Evolutionary conservation across 805 yeast genomes (phyloP).

Genomic region (Candida silvatica): DNA sequence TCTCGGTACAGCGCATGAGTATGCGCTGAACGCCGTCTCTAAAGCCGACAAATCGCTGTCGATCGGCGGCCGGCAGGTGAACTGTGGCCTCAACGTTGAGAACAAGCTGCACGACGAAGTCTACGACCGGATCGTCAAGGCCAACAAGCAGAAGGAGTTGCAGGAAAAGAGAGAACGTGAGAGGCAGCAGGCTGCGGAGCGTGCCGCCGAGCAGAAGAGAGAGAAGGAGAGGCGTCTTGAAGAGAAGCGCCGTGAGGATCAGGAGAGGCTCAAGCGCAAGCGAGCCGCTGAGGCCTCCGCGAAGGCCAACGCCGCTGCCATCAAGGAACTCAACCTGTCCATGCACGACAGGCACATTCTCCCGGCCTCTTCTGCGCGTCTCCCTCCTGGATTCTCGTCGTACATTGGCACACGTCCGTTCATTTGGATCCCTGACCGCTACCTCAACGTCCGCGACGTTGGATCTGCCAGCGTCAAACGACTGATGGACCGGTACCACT

Average conservation of each 20-base stretch:
- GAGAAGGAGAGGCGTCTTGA: slow-evolving; percentile 8
- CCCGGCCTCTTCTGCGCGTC: slow-evolving; percentile 15
- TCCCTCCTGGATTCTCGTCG: slow-evolving; percentile 41
- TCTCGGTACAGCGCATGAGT: slow-evolving; percentile 33
- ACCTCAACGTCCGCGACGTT: slow-evolving; percentile 38
- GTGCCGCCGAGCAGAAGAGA: slow-evolving; percentile 7
- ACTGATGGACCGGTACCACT: slow-evolving; percentile 48
- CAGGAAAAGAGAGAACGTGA: slow-evolving; percentile 20
- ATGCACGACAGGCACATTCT: slow-evolving; percentile 25
- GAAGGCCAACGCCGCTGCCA: neutral
- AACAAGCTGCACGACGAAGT: slow-evolving; percentile 28
- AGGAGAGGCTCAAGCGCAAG: neutral
- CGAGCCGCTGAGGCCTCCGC: neutral
- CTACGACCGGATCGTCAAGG: slow-evolving; percentile 21
- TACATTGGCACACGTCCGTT: slow-evolving; percentile 51
- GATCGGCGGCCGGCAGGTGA: slow-evolving; percentile 44
- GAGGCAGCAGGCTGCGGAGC: slow-evolving; percentile 11
- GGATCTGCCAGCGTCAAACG: slow-evolving; percentile 51
- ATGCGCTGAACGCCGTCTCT: slow-evolving; percentile 37
- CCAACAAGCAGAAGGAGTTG: slow-evolving; percentile 29
- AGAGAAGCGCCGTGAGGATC: slow-evolving; percentile 4
- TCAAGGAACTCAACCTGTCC: slow-evolving; percentile 8
- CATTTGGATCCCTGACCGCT: slow-evolving; percentile 43
- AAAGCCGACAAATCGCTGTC: slow-evolving; percentile 32
- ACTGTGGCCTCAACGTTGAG: slow-evolving; percentile 41